phyloP scores from a whole-genome alignment of 306 rosid species.

The Corylus avellana region DNA sequence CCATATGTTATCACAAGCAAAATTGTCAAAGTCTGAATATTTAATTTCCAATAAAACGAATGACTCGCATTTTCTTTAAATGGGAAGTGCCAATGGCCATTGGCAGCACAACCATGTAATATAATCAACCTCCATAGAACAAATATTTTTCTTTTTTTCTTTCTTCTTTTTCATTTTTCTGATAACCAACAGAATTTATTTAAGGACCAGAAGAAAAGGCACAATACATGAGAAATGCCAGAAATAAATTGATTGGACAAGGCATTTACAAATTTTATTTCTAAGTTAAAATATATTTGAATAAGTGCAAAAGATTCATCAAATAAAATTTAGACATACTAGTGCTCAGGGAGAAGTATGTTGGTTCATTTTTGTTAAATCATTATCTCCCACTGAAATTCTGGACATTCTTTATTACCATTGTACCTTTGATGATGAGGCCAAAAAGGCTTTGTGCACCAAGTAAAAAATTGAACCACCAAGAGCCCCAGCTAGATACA shows the following conservation, averaged over 20 bases:
- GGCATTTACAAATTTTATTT: background rate
- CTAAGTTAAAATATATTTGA: background rate
- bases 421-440: constrained; percentile 66
- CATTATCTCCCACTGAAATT: constrained; percentile 1
- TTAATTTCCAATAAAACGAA: constrained; percentile 14
- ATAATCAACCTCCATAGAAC: background rate
- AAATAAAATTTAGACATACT: background rate
- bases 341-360: background rate
- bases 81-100: constrained; percentile 19
- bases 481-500: constrained; percentile 83
- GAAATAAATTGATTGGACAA: background rate
- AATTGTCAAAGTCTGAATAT: constrained; percentile 7
- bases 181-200: background rate
- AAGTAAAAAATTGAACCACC: constrained; percentile 77
- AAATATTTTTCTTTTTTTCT: background rate
- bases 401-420: constrained; percentile 19
- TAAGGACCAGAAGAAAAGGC: background rate
- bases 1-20: constrained; percentile 26
- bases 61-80: constrained; percentile 6
- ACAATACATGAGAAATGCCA: background rate
- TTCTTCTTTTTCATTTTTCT: background rate
- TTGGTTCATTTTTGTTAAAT: background rate
- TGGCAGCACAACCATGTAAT: constrained; percentile 11
- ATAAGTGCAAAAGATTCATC: background rate
- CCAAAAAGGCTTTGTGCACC: constrained; percentile 58